Conservation (phyloP, 768 basidiomycete species). For the Rhodotorula diobovata region DNA sequence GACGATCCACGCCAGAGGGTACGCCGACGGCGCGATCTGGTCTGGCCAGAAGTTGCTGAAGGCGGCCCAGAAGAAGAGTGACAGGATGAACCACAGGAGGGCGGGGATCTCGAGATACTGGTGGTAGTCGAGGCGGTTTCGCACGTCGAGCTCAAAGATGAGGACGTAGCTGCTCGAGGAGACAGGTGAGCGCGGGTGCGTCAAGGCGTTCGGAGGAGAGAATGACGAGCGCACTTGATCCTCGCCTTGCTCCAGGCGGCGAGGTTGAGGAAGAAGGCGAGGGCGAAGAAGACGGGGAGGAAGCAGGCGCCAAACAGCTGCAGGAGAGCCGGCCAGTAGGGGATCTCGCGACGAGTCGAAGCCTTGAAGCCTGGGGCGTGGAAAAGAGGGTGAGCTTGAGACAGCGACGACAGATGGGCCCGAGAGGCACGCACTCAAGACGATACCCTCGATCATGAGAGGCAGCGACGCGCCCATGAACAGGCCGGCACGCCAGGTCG, state of each 20-base stretch:
- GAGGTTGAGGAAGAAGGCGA: slow-evolving; percentile 79
- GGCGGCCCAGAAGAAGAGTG: slow-evolving; percentile 78
- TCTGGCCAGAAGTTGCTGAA: slow-evolving; percentile 60
- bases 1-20: slow-evolving; percentile 76
- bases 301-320: slow-evolving; percentile 71
- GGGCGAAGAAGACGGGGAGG: slow-evolving; percentile 67
- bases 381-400: background rate
- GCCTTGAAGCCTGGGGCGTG: slow-evolving; percentile 17
- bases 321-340: slow-evolving; percentile 68
- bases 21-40: slow-evolving; percentile 62
- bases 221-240: slow-evolving; percentile 67
- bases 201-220: background rate
- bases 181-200: too few species aligned
- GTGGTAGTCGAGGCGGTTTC: slow-evolving; percentile 67
- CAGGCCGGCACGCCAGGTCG: slow-evolving; percentile 36
- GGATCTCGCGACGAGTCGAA: slow-evolving; percentile 49
- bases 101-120: slow-evolving; percentile 75
- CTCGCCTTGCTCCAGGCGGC: slow-evolving; percentile 66
- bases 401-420: background rate
- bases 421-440: slow-evolving; percentile 21
- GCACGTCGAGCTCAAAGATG: slow-evolving; percentile 58
- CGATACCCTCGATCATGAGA: slow-evolving; percentile 37
- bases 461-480: slow-evolving; percentile 33
- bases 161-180: slow-evolving; percentile 53
- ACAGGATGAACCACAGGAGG: slow-evolving; percentile 68